These are phyloP conservation scores for Mycena floridula DNA, from an alignment of 768 basidiomycete species.

Conservation along the genomic window DNA sequence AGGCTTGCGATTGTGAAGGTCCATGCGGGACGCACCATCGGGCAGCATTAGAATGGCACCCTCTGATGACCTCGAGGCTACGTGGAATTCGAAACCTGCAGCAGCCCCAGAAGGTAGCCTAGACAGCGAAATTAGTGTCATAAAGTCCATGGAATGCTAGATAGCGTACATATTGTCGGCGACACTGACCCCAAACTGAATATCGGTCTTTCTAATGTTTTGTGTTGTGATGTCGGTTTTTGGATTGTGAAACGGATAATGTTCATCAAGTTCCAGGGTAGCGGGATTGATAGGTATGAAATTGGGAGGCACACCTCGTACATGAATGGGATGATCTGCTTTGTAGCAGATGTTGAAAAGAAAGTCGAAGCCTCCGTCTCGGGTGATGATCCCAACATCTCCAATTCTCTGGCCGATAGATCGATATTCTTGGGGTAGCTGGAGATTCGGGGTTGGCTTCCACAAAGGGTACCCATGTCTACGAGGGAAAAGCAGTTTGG, in stretches of 20 bases:
- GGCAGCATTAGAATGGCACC: background rate
- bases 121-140: too few species aligned
- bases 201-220: too few species aligned
- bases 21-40: background rate
- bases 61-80: background rate
- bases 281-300: too few species aligned
- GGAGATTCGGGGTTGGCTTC: slow-evolving; percentile 16
- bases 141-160: too few species aligned
- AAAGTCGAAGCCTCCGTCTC: slow-evolving; percentile 14
- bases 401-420: slow-evolving; percentile 17
- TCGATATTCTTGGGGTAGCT: slow-evolving; percentile 7
- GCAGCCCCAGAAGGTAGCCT: too few species aligned
- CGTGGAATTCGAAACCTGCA: background rate
- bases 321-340: background rate
- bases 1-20: background rate
- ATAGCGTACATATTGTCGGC: too few species aligned
- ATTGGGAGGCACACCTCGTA: too few species aligned
- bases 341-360: slow-evolving; percentile 9
- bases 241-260: too few species aligned
- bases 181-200: too few species aligned
- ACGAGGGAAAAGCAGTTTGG: slow-evolving; percentile 8
- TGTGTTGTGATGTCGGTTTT: too few species aligned
- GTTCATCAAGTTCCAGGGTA: too few species aligned
- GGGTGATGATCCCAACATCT: too few species aligned
- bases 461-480: slow-evolving; percentile 20